Conservation (phyloP, 495 filamentous ascomycete genomes). For the Bombardia bombarda region DNA sequence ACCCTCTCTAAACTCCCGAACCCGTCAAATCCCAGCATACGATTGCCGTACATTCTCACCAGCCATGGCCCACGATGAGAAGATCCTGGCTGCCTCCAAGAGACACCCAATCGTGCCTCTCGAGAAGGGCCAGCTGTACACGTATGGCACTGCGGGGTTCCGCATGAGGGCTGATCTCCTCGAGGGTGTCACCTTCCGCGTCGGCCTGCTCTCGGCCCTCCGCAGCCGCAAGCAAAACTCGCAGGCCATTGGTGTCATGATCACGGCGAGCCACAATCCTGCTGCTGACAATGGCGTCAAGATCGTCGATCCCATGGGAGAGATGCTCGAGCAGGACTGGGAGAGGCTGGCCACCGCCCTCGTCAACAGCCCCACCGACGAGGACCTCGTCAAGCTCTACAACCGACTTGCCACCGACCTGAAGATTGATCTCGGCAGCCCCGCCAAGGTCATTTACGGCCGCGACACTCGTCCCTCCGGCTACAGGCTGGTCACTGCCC, state of each 20-base stretch:
- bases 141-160: conserved; percentile 90
- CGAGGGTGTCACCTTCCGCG: conserved; percentile 84
- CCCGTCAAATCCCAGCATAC: background rate
- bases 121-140: conserved; percentile 55
- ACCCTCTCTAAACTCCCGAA: background rate
- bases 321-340: conserved; percentile 95
- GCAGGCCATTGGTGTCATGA: conserved; percentile 95
- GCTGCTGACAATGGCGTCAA: conserved; percentile 97
- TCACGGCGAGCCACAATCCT: conserved; percentile 97
- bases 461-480: conserved; percentile 91
- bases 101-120: conserved; percentile 63
- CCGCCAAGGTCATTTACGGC: conserved; percentile 78
- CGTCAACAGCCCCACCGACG: conserved; percentile 71
- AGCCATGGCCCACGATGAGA: conserved; percentile 22
- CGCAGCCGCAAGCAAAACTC: conserved; percentile 82
- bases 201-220: conserved; percentile 82
- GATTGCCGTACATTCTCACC: background rate
- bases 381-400: conserved; percentile 67
- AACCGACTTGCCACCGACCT: conserved; percentile 60
- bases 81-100: conserved; percentile 52
- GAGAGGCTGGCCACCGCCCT: conserved; percentile 79
- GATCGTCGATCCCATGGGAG: conserved; percentile 94
- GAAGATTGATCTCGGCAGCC: conserved; percentile 61
- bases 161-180: conserved; percentile 58
- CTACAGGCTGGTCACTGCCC: conserved; percentile 66